Conservation (phyloP, 371 early-diverging fungal genomes). For the Blakeslea trispora region DNA sequence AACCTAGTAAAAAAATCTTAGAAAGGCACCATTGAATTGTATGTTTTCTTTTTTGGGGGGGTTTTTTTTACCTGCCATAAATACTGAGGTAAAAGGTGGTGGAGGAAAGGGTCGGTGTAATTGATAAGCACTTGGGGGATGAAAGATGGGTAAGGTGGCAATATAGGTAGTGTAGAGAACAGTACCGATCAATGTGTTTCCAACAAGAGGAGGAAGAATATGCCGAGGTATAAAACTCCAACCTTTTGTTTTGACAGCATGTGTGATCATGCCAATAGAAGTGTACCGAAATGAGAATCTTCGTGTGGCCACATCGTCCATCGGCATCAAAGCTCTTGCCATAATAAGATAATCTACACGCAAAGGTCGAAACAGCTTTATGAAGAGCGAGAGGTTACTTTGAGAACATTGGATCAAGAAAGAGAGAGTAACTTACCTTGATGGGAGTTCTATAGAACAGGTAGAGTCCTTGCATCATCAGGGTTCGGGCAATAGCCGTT, state of each 20-base stretch:
- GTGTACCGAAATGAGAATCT: conserved; percentile 65
- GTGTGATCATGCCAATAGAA: conserved; percentile 72
- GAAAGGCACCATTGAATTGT: too few relatives aligned
- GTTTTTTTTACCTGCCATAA: conserved; percentile 53
- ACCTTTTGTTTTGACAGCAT: conserved; percentile 69
- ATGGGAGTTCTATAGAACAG: conserved; percentile 79
- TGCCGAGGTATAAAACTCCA: conserved; percentile 74
- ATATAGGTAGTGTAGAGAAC: conserved; percentile 65
- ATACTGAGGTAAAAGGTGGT: conserved; percentile 60
- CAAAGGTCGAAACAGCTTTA: conserved; percentile 74
- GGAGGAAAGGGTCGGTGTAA: conserved; percentile 62
- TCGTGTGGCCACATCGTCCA: conserved; percentile 36
- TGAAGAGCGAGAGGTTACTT: too few relatives aligned
- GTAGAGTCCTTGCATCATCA: conserved; percentile 69
- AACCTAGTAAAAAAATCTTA: conserved; percentile 50
- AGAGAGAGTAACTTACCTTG: conserved; percentile 50
- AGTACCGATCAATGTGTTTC: conserved; percentile 75
- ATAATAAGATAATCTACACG: conserved; percentile 80
- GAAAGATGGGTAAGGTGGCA: conserved; percentile 57
- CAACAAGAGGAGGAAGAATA: conserved; percentile 72
- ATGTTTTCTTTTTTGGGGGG: too few relatives aligned
- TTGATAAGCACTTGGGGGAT: conserved; percentile 57
- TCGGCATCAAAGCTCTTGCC: conserved; percentile 71
- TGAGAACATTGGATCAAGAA: too few relatives aligned
- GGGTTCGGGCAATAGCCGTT: conserved; percentile 60